Evolutionary conservation across 345 rosid species (phyloP).

Genomic region (Eucalyptus pumila): DNA sequence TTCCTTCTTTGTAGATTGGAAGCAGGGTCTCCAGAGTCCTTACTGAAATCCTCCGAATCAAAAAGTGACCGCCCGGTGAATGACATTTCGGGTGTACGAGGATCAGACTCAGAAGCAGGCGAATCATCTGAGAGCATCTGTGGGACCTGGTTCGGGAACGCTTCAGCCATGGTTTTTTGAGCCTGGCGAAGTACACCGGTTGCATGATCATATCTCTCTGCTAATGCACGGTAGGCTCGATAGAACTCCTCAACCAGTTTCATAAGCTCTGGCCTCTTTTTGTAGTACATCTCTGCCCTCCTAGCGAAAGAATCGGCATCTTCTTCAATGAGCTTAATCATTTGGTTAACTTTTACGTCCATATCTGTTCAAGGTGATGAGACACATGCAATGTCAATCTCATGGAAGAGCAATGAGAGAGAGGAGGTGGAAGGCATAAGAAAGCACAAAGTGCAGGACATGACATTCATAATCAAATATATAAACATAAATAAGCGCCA

Average conservation of each 20-base stretch:
- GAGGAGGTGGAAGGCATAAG: background rate
- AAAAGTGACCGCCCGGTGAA: slow-evolving; percentile 20
- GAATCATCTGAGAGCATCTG: slow-evolving; percentile 53
- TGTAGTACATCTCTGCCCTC: slow-evolving; percentile 99
- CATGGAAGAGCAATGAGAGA: background rate
- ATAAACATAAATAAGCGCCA: background rate
- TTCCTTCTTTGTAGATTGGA: slow-evolving; percentile 34
- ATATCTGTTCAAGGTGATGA: slow-evolving; percentile 44
- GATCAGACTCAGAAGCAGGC: slow-evolving; percentile 45
- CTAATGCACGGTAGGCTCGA: slow-evolving; percentile 93
- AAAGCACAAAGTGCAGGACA: background rate
- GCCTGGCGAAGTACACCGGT: slow-evolving; percentile 90
- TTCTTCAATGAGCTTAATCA: slow-evolving; percentile 96
- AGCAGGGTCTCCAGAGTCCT: slow-evolving; percentile 46
- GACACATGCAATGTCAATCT: background rate
- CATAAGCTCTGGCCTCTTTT: slow-evolving; percentile 96
- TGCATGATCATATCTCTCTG: slow-evolving; percentile 97
- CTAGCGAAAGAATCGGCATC: slow-evolving; percentile 99
- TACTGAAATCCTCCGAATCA: slow-evolving; percentile 47
- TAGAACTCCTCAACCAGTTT: slow-evolving; percentile 97
- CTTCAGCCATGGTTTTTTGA: slow-evolving; percentile 87
- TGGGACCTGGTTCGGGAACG: slow-evolving; percentile 87
- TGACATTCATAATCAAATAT: background rate
- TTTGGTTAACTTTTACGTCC: slow-evolving; percentile 89
- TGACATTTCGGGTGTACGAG: slow-evolving; percentile 64